phyloP scores from a whole-genome alignment of 2,329 filamentous ascomycete species.

The Scedosporium dehoogii region DNA sequence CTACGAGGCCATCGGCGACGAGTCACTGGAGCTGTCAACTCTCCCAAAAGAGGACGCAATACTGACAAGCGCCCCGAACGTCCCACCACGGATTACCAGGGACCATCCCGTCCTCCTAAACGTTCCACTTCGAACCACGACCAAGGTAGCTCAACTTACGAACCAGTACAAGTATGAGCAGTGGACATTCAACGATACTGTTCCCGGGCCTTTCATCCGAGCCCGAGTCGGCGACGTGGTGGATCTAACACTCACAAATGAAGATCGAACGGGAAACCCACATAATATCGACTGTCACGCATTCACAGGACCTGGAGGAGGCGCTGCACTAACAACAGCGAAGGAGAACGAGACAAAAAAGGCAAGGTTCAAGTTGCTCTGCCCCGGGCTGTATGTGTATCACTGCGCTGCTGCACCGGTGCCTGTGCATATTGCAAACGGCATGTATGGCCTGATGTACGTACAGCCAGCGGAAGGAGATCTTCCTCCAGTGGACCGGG shows the following conservation, averaged over 20 bases:
- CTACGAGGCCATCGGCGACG: too few species aligned
- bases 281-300: slow-evolving; percentile 26
- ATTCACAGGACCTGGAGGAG: slow-evolving; percentile 22
- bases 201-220: slow-evolving; percentile 24
- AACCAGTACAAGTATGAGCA: slow-evolving; percentile 23
- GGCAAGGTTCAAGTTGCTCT: slow-evolving; percentile 18
- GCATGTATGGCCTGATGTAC: slow-evolving; percentile 26
- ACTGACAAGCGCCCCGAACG: slow-evolving; percentile 19
- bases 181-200: slow-evolving; percentile 23
- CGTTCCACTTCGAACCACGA: slow-evolving; percentile 18
- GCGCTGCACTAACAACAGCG: slow-evolving; percentile 21
- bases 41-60: slow-evolving; percentile 19
- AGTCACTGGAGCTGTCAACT: too few species aligned
- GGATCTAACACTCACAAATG: slow-evolving; percentile 21
- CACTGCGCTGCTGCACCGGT: slow-evolving; percentile 25
- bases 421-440: slow-evolving; percentile 25
- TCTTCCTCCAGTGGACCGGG: slow-evolving; percentile 20
- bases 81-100: slow-evolving; percentile 21
- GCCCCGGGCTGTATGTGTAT: slow-evolving; percentile 22
- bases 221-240: slow-evolving; percentile 23
- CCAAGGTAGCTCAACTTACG: slow-evolving; percentile 19
- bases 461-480: slow-evolving; percentile 21
- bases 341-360: slow-evolving; percentile 22
- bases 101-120: slow-evolving; percentile 20
- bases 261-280: slow-evolving; percentile 21